phyloP scores from a whole-genome alignment of 2,329 filamentous ascomycete genomes.

The Sarocladium brachiariae region DNA sequence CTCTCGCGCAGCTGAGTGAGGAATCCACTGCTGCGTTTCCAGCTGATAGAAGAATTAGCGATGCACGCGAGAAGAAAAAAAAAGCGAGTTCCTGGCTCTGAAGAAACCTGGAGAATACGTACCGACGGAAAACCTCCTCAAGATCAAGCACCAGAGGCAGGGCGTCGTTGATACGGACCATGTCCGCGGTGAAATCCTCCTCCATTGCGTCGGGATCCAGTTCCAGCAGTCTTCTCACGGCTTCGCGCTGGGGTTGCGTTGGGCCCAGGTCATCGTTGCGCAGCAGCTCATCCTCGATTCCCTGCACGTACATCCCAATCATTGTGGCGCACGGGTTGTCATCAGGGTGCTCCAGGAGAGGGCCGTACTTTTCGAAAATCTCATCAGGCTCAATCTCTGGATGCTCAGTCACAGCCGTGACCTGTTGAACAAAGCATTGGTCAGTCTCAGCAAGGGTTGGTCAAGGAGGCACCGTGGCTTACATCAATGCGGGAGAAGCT shows the following conservation, averaged over 20 bases:
- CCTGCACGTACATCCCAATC: neutral
- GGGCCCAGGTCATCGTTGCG: conserved; percentile 1
- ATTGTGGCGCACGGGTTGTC: neutral
- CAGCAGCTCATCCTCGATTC: neutral
- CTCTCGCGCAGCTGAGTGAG: neutral
- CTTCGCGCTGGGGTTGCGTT: neutral
- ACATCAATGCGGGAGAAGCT: conserved; percentile 7
- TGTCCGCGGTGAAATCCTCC: neutral
- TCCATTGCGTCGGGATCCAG: neutral
- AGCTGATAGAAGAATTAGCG: neutral
- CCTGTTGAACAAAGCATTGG: neutral
- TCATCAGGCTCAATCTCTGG: neutral
- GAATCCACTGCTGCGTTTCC: neutral
- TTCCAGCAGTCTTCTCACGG: neutral
- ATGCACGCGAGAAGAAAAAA: no score
- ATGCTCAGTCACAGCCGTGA: neutral
- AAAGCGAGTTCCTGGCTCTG: neutral
- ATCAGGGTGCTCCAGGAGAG: neutral
- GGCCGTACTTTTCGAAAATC: neutral
- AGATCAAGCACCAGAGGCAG: neutral
- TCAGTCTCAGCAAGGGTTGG: neutral
- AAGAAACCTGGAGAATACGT: neutral
- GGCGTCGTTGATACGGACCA: neutral
- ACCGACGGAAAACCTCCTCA: conserved; percentile 4
- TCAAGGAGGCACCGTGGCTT: no score